Evolutionary conservation across 106 monocot genomes (phyloP).

Genomic region (Acorus gramineus): DNA sequence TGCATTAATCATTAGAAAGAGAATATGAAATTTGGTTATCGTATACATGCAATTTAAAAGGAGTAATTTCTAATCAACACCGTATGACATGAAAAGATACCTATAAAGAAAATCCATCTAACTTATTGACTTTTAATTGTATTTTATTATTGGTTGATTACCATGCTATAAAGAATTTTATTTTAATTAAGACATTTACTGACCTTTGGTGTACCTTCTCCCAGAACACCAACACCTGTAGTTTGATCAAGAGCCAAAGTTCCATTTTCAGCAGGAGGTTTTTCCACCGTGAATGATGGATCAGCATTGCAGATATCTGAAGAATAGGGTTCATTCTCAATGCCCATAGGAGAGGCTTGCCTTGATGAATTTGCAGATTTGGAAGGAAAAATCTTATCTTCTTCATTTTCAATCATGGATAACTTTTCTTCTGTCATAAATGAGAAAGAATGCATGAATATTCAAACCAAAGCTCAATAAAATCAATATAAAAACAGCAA

Average conservation of each 20-base stretch:
- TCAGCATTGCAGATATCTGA: conserved; percentile 34
- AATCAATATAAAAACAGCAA: neutral
- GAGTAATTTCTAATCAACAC: too few species aligned
- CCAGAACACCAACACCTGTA: conserved; percentile 39
- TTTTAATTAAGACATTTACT: neutral
- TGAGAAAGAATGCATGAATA: neutral
- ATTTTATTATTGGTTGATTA: too few species aligned
- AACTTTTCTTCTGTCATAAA: conserved; percentile 18
- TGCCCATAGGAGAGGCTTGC: neutral
- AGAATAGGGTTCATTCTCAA: conserved; percentile 25
- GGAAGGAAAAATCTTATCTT: neutral
- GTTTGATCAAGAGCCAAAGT: conserved; percentile 18
- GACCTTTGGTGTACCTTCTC: conserved; percentile 91
- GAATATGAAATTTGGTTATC: too few species aligned
- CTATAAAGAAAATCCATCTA: too few species aligned
- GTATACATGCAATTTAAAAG: too few species aligned
- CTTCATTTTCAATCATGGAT: conserved; percentile 5
- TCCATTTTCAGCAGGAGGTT: conserved; percentile 59
- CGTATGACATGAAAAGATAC: too few species aligned
- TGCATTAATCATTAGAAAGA: conserved; percentile 7
- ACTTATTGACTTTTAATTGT: too few species aligned
- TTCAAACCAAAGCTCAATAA: neutral
- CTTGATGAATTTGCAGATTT: conserved; percentile 6
- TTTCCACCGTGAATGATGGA: conserved; percentile 47
- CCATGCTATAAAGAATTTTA: neutral